These are phyloP conservation scores for Wickerhamia fluorescens DNA, from an alignment of 805 yeast genomes.

Conservation along the genomic window DNA sequence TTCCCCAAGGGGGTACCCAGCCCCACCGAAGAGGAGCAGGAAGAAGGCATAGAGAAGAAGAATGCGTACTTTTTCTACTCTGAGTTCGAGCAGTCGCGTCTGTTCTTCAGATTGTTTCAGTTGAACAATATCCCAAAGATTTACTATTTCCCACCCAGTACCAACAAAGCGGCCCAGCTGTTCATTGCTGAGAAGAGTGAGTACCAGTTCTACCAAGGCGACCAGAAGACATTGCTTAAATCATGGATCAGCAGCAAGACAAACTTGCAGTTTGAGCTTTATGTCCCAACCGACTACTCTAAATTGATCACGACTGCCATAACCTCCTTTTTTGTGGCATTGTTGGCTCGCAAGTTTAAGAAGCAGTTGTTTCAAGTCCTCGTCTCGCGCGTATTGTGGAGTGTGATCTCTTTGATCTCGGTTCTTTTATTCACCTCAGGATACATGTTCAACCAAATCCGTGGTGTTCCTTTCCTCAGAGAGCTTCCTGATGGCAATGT, in stretches of 20 bases:
- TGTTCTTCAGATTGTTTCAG: constrained; percentile 44
- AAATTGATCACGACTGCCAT: constrained; percentile 30
- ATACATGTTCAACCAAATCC: constrained; percentile 87
- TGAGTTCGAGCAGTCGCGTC: constrained; percentile 56
- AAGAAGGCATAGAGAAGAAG: constrained; percentile 21
- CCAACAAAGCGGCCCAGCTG: constrained; percentile 21
- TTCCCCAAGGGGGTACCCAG: constrained; percentile 40
- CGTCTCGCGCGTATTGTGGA: constrained; percentile 62
- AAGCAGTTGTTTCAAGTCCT: constrained; percentile 32
- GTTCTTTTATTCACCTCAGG: constrained; percentile 77
- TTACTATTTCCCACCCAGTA: constrained; percentile 51
- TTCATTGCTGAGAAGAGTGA: constrained; percentile 24
- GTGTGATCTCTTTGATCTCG: constrained; percentile 51
- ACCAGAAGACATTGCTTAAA: constrained; percentile 29
- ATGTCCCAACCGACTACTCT: constrained; percentile 38
- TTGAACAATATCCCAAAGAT: constrained; percentile 76
- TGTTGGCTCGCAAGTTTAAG: constrained; percentile 20
- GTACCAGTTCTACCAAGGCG: constrained; percentile 42
- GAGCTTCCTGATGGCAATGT: constrained; percentile 30
- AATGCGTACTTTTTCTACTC: constrained; percentile 64
- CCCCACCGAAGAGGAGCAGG: constrained; percentile 32
- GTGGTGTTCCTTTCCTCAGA: constrained; percentile 61
- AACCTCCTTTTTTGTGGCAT: constrained; percentile 20
- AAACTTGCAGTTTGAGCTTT: constrained; percentile 27
- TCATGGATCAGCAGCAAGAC: constrained; percentile 30